Conservation (phyloP, 352 stramenopile species). For the Blastocystis hominis region DNA sequence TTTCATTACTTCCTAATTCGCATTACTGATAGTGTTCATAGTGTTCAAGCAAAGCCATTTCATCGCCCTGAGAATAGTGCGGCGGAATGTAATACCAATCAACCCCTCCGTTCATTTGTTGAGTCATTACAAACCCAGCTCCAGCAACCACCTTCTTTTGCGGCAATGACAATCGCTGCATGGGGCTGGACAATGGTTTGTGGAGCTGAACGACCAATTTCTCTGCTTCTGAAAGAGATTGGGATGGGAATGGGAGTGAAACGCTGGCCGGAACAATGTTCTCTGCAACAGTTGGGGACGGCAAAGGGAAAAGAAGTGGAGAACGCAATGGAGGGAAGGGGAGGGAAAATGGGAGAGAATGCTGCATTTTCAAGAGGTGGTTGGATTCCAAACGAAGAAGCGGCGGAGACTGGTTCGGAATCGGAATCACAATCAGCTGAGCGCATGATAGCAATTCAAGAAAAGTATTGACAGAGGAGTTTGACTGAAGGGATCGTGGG, state of each 20-base stretch:
- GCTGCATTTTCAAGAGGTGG: conserved; percentile 19
- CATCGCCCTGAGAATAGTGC: neutral
- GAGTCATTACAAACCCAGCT: neutral
- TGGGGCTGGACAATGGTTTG: neutral
- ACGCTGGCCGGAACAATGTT: neutral
- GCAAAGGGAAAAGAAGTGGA: neutral
- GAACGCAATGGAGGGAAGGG: neutral
- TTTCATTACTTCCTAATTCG: neutral
- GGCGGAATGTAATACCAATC: neutral
- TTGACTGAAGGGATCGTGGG: neutral
- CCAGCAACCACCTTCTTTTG: neutral
- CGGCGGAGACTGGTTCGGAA: neutral
- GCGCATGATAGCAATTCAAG: neutral
- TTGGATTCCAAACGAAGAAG: neutral
- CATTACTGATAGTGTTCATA: neutral
- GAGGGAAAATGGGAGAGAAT: neutral
- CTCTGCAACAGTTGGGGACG: neutral
- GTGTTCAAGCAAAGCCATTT: neutral
- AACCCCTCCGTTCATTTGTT: neutral
- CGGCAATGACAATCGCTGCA: neutral
- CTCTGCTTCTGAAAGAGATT: neutral
- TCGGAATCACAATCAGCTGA: neutral
- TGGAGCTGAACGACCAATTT: neutral
- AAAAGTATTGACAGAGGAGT: neutral
- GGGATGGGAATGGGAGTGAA: neutral